Evolutionary conservation across 2,329 filamentous ascomycete species (phyloP).

Genomic region (Aspergillus terreus): DNA sequence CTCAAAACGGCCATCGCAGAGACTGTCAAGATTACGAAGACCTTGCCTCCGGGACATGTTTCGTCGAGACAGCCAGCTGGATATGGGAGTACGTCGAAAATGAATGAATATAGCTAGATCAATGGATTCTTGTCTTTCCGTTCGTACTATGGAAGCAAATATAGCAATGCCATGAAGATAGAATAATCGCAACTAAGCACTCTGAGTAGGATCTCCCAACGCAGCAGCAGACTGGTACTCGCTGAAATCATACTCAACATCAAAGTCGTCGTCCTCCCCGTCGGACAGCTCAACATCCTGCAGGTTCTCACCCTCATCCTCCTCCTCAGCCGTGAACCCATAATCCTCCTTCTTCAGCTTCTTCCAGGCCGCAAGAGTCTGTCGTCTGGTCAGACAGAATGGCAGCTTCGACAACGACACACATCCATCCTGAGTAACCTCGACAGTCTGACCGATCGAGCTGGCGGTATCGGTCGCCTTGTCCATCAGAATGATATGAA

Average conservation of each 20-base stretch:
- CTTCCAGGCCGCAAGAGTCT: slow-evolving; percentile 34
- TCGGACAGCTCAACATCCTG: slow-evolving; percentile 32
- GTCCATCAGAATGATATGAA: slow-evolving; percentile 35
- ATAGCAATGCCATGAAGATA: too few species aligned
- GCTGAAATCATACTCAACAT: slow-evolving; percentile 34
- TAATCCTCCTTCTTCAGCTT: slow-evolving; percentile 32
- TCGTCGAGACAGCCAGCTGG: slow-evolving; percentile 11
- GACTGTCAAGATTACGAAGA: slow-evolving; percentile 19
- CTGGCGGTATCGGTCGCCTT: slow-evolving; percentile 33
- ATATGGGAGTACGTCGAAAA: slow-evolving; percentile 23
- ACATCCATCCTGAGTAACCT: slow-evolving; percentile 29
- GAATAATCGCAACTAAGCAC: not conserved
- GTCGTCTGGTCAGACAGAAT: slow-evolving; percentile 29
- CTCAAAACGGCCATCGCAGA: slow-evolving; percentile 21
- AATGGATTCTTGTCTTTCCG: not conserved
- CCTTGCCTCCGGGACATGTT: slow-evolving; percentile 14
- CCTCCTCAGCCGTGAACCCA: slow-evolving; percentile 28
- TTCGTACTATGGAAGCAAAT: not conserved
- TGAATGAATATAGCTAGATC: slow-evolving; percentile 25
- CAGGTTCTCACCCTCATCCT: slow-evolving; percentile 31
- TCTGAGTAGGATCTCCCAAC: slow-evolving; percentile 4
- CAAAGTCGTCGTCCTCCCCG: slow-evolving; percentile 30
- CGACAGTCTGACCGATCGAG: slow-evolving; percentile 27
- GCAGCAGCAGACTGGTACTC: slow-evolving; percentile 22
- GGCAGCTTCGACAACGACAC: slow-evolving; percentile 30